Evolutionary conservation across 805 yeast genomes (phyloP).

Genomic region (Jamesozyma hellenica): DNA sequence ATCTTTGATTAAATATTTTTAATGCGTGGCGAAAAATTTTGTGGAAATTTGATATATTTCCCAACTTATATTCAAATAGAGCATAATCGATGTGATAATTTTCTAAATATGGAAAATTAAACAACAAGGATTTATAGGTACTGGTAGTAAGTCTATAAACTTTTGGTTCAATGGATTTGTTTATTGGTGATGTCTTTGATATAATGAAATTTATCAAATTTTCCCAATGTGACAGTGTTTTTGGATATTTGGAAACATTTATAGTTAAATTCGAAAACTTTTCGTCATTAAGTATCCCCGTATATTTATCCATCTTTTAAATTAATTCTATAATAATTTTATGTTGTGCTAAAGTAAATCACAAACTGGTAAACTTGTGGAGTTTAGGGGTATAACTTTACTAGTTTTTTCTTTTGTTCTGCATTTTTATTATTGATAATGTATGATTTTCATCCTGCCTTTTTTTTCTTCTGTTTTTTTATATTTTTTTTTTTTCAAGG

Average conservation of each 20-base stretch:
- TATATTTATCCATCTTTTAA: constrained; percentile 17
- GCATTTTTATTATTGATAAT: too few species aligned
- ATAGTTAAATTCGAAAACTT: constrained; percentile 20
- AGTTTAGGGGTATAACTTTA: neutral
- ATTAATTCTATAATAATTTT: neutral
- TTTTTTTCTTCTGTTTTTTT: too few species aligned
- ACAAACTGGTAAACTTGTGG: neutral
- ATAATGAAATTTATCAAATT: constrained; percentile 20
- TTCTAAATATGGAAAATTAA: constrained; percentile 26
- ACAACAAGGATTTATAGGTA: constrained; percentile 24
- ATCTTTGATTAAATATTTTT: constrained; percentile 19
- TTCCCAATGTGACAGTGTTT: constrained; percentile 26
- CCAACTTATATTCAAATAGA: constrained; percentile 26
- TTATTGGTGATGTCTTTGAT: constrained; percentile 18
- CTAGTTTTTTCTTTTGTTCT: too few species aligned
- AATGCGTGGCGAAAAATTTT: constrained; percentile 19
- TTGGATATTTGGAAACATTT: constrained; percentile 20
- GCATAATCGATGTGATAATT: constrained; percentile 30
- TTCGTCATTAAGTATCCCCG: constrained; percentile 12
- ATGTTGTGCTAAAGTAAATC: too few species aligned
- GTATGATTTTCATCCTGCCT: too few species aligned
- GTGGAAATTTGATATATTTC: constrained; percentile 21
- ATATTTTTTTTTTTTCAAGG: too few species aligned
- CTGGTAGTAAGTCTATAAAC: constrained; percentile 14
- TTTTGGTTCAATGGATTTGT: constrained; percentile 16